Evolutionary conservation across 2,329 filamentous ascomycete genomes (phyloP).

Genomic region (Talaromyces sp.): DNA sequence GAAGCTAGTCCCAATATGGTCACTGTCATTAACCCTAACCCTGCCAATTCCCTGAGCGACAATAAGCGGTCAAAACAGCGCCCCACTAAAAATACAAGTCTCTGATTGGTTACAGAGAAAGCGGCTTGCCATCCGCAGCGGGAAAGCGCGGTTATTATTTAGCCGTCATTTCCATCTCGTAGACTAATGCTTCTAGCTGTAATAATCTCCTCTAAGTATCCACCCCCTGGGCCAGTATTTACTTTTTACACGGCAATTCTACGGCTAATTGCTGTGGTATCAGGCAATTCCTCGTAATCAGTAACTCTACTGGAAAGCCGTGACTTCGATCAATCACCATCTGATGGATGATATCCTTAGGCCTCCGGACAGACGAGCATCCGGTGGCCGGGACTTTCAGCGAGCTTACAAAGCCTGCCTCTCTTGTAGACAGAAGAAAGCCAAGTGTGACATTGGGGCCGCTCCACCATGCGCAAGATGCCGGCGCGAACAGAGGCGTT

Average conservation of each 20-base stretch:
- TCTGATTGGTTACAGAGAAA: not conserved
- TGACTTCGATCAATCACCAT: not conserved
- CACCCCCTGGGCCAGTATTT: not conserved
- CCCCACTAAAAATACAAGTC: not conserved
- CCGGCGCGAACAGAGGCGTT: slow-evolving; percentile 50
- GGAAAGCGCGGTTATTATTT: slow-evolving; percentile 3
- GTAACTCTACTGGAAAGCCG: not conserved
- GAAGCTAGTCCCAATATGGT: not conserved
- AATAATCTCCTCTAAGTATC: not conserved
- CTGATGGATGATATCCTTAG: slow-evolving; percentile 16
- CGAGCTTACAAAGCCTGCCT: slow-evolving; percentile 56
- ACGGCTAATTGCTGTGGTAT: not conserved
- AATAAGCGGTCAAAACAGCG: not conserved
- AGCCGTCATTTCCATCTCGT: not conserved
- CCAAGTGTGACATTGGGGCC: slow-evolving; percentile 49
- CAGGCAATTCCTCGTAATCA: not conserved
- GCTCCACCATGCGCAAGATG: slow-evolving; percentile 48
- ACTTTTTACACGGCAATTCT: slow-evolving; percentile 5
- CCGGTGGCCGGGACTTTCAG: slow-evolving; percentile 29
- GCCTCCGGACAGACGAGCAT: slow-evolving; percentile 14
- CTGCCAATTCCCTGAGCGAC: slow-evolving; percentile 3
- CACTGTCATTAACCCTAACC: not conserved
- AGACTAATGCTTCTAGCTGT: not conserved
- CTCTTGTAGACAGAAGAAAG: slow-evolving; percentile 52
- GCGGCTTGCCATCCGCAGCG: not conserved